phyloP scores from a whole-genome alignment of 1,284 basidiomycete species.

The Malassezia equina region DNA sequence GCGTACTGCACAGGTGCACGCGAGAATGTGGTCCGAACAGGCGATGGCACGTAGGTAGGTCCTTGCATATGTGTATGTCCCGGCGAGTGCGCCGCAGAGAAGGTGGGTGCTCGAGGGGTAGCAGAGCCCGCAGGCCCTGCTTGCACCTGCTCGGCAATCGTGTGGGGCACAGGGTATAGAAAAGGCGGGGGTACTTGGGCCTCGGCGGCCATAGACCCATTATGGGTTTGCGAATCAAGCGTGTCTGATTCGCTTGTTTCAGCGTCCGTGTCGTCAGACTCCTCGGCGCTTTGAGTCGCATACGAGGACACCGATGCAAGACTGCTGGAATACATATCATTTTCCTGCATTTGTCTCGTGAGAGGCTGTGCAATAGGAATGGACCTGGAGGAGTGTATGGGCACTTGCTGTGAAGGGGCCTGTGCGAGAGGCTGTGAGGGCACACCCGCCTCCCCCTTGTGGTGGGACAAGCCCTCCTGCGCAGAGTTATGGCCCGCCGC shows the following conservation, averaged over 20 bases:
- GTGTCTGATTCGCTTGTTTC: not conserved
- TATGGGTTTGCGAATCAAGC: not conserved
- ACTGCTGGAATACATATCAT: not conserved
- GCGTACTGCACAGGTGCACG: not conserved
- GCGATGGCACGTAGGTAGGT: not conserved
- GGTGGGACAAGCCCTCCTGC: not conserved
- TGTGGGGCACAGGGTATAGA: constrained; percentile 12
- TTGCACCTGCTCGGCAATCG: not conserved
- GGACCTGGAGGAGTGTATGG: not conserved
- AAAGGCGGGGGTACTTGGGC: constrained; percentile 2
- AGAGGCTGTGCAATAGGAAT: not conserved
- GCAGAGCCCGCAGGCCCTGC: not conserved
- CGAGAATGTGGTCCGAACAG: not conserved
- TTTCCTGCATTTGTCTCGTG: not conserved
- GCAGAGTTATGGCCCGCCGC: no score
- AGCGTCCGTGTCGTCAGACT: not conserved
- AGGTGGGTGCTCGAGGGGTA: constrained; percentile 4
- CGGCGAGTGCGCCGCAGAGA: not conserved
- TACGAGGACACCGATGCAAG: not conserved
- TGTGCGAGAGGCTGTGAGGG: not conserved
- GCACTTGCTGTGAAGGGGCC: not conserved
- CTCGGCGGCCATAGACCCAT: not conserved
- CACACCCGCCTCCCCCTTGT: not conserved
- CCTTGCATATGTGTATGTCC: not conserved
- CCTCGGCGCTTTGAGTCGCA: not conserved